Conservation (phyloP, 805 yeast species). For the Wickerhamomyces silvicola region DNA sequence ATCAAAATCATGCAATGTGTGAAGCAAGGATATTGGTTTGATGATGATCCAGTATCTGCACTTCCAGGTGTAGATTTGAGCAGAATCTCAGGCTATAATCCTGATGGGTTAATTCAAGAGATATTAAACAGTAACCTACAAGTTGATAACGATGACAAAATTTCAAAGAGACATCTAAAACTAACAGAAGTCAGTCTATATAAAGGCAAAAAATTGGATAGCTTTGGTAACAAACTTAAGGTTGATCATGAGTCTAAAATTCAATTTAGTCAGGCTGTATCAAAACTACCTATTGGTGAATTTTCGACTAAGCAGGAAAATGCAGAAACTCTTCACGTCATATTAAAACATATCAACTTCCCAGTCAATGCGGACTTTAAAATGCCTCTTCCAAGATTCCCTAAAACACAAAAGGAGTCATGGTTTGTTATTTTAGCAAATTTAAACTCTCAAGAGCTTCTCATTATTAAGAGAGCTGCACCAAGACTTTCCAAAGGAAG, state of each 20-base stretch:
- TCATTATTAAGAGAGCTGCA: conserved; percentile 68
- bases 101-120: conserved; percentile 16
- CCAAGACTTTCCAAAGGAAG: conserved; percentile 35
- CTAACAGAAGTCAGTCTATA: conserved; percentile 17
- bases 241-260: conserved; percentile 36
- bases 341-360: conserved; percentile 45
- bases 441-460: conserved; percentile 43
- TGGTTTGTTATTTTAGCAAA: conserved; percentile 76
- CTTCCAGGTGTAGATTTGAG: conserved; percentile 19
- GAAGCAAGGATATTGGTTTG: conserved; percentile 86
- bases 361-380: conserved; percentile 50
- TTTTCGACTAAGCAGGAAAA: conserved; percentile 30
- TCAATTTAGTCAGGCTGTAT: conserved; percentile 46
- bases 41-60: conserved; percentile 56
- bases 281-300: conserved; percentile 59
- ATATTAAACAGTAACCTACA: too few species aligned
- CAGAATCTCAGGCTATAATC: conserved; percentile 11
- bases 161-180: conserved; percentile 1
- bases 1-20: conserved; percentile 75
- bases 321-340: conserved; percentile 33
- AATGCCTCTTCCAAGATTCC: conserved; percentile 73
- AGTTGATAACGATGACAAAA: not conserved
- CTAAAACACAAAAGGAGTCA: conserved; percentile 86
- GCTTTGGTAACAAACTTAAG: conserved; percentile 26
- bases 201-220: conserved; percentile 33